Evolutionary conservation across 2,329 filamentous ascomycete genomes (phyloP).

Genomic region (Sclerotinia glacialis): DNA sequence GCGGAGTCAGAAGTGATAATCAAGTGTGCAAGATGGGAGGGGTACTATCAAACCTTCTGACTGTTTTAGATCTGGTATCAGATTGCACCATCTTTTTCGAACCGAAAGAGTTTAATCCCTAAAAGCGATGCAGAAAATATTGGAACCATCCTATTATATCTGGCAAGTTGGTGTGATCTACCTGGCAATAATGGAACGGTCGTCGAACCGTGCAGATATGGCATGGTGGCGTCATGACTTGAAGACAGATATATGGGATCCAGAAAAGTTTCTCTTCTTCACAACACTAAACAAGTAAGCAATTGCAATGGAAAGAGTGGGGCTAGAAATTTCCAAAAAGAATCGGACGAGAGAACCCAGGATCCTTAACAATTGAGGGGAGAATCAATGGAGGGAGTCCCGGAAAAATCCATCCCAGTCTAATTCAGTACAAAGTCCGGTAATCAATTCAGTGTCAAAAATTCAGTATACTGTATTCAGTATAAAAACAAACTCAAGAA

Average conservation of each 20-base stretch:
- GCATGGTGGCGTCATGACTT: background rate
- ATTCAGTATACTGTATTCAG: no score
- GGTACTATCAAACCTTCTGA: background rate
- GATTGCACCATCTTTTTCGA: no score
- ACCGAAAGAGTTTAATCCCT: background rate
- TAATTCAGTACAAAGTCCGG: no score
- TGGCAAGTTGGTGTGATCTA: rapidly evolving
- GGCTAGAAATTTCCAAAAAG: background rate
- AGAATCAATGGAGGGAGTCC: background rate
- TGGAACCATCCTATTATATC: no score
- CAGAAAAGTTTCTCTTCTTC: background rate
- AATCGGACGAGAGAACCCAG: background rate
- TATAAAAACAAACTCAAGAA: background rate
- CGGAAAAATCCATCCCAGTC: background rate
- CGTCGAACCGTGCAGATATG: background rate
- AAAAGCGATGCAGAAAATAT: background rate
- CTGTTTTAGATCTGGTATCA: no score
- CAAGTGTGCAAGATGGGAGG: background rate
- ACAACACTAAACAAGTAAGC: background rate
- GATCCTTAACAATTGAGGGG: background rate
- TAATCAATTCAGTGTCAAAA: no score
- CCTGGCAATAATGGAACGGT: background rate
- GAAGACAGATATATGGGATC: no score
- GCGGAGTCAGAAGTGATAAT: rapidly evolving
- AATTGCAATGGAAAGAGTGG: background rate